A percentile compares a stretch with the other conserved stretches of the same genome.
These are phyloP conservation scores for Mediolabrus comicus DNA, from an alignment of 108 stramenopile species.

Conservation along the genomic window DNA sequence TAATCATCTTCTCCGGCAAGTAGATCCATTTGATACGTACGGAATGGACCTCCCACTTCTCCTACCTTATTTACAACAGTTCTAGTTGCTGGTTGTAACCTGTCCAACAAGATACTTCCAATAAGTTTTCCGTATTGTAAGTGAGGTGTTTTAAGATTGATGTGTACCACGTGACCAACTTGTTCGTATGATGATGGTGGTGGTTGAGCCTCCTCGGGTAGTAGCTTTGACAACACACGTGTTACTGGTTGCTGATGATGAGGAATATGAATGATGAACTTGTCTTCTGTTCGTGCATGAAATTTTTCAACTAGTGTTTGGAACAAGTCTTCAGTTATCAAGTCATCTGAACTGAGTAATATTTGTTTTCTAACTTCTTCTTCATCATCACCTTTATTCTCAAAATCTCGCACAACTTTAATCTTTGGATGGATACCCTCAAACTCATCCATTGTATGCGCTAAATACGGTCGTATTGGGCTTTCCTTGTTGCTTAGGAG, in stretches of 20 bases:
- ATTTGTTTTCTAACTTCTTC: slow-evolving; percentile 36
- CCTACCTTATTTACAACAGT: slow-evolving; percentile 97
- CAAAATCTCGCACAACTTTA: slow-evolving; percentile 58
- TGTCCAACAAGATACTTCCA: slow-evolving; percentile 89
- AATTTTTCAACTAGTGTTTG: not conserved
- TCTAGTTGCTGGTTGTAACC: slow-evolving; percentile 57
- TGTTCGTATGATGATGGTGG: slow-evolving; percentile 90
- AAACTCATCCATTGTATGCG: slow-evolving; percentile 45
- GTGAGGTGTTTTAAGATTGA: slow-evolving; percentile 86
- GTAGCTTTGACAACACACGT: slow-evolving; percentile 62
- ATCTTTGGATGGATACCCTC: slow-evolving; percentile 65
- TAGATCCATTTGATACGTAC: slow-evolving; percentile 93
- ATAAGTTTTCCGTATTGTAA: slow-evolving; percentile 84
- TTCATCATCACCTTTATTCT: slow-evolving; percentile 8
- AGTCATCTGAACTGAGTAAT: slow-evolving; percentile 20
- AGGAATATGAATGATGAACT: slow-evolving; percentile 34
- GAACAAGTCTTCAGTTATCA: not conserved
- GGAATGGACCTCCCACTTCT: slow-evolving; percentile 85
- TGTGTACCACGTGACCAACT: slow-evolving; percentile 94
- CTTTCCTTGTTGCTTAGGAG: slow-evolving; percentile 37
- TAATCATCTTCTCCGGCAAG: slow-evolving; percentile 83
- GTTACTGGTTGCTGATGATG: slow-evolving; percentile 63
- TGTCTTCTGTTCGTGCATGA: not conserved
- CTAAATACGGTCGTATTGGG: slow-evolving; percentile 51
- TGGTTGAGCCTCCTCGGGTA: slow-evolving; percentile 58